Evolutionary conservation across 768 basidiomycete species (phyloP), one percentile per base, ranked within the genome.

Genomic region (Tricholoma sp.): DNA sequence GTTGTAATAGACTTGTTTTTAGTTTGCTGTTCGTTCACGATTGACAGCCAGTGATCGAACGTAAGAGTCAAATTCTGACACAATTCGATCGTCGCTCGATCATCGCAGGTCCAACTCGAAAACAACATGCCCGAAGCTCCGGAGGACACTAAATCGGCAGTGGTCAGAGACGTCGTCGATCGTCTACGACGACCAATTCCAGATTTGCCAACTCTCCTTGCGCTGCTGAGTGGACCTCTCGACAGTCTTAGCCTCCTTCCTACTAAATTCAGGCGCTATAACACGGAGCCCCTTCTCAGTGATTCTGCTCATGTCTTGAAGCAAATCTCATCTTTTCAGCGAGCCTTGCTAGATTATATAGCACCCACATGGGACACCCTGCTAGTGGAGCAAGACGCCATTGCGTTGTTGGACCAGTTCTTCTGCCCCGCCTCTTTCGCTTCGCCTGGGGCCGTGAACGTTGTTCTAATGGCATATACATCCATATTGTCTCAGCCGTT

Each of bases 401-500:
- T 69, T 11, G 52, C 67, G 2, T 68, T 92, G 15, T 61, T 84
- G 1, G 78, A 84, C 39, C 84, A 86, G 57, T 92, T 85, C 68
- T 93, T 94, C 64, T 84, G 82, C 63, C 91, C 91, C 5, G 80
- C 85, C 64, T 77, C 73, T 12, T 83, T 78, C 60, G 72, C 84
- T 1, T 75, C 75, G 8, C 57, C 74, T 8, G 65, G 72, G 6
- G 80, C 86, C 0, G 81, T 81, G 20, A 71, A 82, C 31, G 73
- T 85, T 15, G 82, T 82, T 11, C 53, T 84, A 4, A 69, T 75
- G 45, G 83, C 89, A 2, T 92, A 91, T 67, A 80, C 82, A 18
- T 83, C 82, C 0, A 75, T 94, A 44, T 70, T 85, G 55, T 75
- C 82, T 13, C 63, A 75, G 31, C 71, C 79, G 29, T 64, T 87